phyloP scores from a whole-genome alignment of 371 early-diverging fungal species.

The Actinomucor elegans region DNA sequence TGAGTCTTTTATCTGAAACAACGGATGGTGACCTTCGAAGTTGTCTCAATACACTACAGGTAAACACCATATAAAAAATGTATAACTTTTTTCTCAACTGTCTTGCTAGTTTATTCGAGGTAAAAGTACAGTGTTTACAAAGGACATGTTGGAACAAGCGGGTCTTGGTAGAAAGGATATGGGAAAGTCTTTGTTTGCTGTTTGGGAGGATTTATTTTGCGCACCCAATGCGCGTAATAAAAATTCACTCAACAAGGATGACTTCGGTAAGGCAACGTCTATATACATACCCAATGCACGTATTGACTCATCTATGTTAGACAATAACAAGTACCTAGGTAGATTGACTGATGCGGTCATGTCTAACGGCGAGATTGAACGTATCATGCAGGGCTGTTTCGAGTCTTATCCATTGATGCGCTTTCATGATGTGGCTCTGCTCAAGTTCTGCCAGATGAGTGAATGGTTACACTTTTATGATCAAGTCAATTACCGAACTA shows the following conservation, averaged over 20 bases:
- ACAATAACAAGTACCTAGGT: constrained; percentile 40
- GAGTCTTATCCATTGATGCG: constrained; percentile 84
- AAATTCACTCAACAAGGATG: constrained; percentile 5
- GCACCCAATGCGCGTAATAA: constrained; percentile 33
- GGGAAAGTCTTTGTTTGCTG: constrained; percentile 68
- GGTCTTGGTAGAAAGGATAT: constrained; percentile 83
- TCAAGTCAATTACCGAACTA: constrained; percentile 51
- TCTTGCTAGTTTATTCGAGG: constrained; percentile 38
- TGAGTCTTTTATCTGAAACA: constrained; percentile 73
- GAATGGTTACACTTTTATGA: constrained; percentile 91
- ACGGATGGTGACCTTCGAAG: constrained; percentile 87
- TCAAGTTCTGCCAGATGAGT: constrained; percentile 59
- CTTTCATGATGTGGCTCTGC: constrained; percentile 73
- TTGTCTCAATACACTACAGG: constrained; percentile 89
- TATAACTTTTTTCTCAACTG: neutral
- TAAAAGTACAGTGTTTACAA: constrained; percentile 46
- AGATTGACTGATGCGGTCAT: constrained; percentile 55
- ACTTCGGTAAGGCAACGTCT: constrained; percentile 12
- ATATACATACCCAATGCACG: too few relatives aligned
- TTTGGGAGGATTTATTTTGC: constrained; percentile 82
- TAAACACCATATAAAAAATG: too few relatives aligned
- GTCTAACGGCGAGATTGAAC: constrained; percentile 80
- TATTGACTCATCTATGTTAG: constrained; percentile 23
- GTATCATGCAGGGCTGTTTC: constrained; percentile 87
- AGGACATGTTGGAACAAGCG: constrained; percentile 55